Base-by-base conservation (phyloP, 2,329 filamentous ascomycete genomes). In the Exophiala sp. region DNA sequence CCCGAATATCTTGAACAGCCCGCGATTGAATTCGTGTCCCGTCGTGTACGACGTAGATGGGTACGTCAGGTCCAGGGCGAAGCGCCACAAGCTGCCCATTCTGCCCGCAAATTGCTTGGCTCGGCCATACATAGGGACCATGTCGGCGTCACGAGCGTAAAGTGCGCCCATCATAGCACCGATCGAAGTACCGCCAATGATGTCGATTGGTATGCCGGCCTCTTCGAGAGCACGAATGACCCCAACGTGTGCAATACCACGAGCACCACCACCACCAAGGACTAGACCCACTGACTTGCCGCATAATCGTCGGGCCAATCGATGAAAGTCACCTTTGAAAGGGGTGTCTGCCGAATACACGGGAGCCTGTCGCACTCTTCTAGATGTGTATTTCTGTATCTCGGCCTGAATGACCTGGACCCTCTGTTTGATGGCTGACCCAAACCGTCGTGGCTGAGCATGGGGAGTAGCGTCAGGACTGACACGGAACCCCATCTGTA, bases 41-140 rank as follows among this genome's bases (percentile, higher is more conserved):
- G 94, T 99, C 1, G 95, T 99, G 72, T 99, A 99, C 1, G 92
- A 96, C 6, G 89, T 90, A 5, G 92, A 94, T 0, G 94, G 94
- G 69, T 99, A 99, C 0, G 94, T 99, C 64, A 99, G 72, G 67
- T 99, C 94, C 2, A 99, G 78, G 1, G 91, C 91, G 69, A 99
- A 96, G n/a, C 94, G 85, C 94, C 94, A 99, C 74, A 97, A 89
- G 71, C 92, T 97, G 41, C 89, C 90, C 95, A 99, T 99, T n/a
- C 95, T 87, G 3, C 94, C 91, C 0, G 94, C 84, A 69, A 99
- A 99, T 69, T 96, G 96, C 80, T 99, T 99, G 11, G 91, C 91
- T 42, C 95, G 83, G 0, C 94, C 94, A 65, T 95, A 96, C 82
- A 97, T 96, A 10, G 94, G 94, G 3, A 99, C 92, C 1, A 96